Evolutionary conservation across 345 rosid species (phyloP).

Genomic region (Populus pruinosa): DNA sequence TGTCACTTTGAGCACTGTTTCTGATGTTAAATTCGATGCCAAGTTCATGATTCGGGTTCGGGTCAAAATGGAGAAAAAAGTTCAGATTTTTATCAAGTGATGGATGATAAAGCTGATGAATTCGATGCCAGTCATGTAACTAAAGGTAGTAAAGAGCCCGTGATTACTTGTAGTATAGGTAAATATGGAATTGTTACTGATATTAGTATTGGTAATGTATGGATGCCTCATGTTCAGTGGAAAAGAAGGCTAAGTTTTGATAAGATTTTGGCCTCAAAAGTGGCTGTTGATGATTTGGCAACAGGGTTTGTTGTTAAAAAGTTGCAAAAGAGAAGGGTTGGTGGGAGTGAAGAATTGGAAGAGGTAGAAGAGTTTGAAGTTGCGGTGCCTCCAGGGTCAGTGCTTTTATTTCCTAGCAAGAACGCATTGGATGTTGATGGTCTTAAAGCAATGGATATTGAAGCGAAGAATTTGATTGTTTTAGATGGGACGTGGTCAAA

Average conservation of each 20-base stretch:
- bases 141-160: slow-evolving; percentile 14
- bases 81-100: slow-evolving; percentile 16
- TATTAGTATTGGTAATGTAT: slow-evolving; percentile 14
- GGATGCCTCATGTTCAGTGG: slow-evolving; percentile 16
- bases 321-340: slow-evolving; percentile 19
- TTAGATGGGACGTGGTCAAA: slow-evolving; percentile 89
- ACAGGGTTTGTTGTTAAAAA: slow-evolving; percentile 64
- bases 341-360: slow-evolving; percentile 24
- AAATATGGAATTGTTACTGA: slow-evolving; percentile 44
- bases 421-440: slow-evolving; percentile 44
- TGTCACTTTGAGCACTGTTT: slow-evolving; percentile 47
- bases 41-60: slow-evolving; percentile 33
- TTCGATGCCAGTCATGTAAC: slow-evolving; percentile 2
- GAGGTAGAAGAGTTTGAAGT: slow-evolving; percentile 58
- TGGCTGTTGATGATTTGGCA: slow-evolving; percentile 40
- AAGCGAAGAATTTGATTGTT: slow-evolving; percentile 67
- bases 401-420: slow-evolving; percentile 61
- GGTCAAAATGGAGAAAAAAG: slow-evolving; percentile 14
- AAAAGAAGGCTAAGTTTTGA: slow-evolving; percentile 30
- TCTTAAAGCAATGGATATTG: slow-evolving; percentile 36
- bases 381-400: slow-evolving; percentile 56
- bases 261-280: slow-evolving; percentile 38
- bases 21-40: slow-evolving; percentile 56
- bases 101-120: slow-evolving; percentile 19
- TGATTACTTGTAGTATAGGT: slow-evolving; percentile 29